Percentiles rank a stretch among this genome's conserved stretches.
Conservation (phyloP, 1,284 basidiomycete species). For the Meripilus lineatus region DNA sequence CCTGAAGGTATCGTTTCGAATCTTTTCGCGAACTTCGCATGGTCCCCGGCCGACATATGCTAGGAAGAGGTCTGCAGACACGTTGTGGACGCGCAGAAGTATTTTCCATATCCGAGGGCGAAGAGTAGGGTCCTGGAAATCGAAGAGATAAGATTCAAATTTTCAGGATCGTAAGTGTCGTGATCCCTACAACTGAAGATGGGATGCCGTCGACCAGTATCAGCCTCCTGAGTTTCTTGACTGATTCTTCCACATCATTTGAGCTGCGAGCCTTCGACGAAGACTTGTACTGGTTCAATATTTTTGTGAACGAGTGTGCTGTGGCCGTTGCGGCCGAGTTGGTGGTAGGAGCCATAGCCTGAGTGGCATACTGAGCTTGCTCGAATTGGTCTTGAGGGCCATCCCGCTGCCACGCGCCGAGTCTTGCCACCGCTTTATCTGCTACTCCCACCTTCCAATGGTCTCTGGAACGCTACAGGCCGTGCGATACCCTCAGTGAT, state of each 20-base stretch:
- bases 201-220: slow-evolving; percentile 89
- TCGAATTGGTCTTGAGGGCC: neutral
- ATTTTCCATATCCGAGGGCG: slow-evolving; percentile 91
- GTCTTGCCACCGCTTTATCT: neutral
- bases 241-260: slow-evolving; percentile 71
- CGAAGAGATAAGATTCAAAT: neutral
- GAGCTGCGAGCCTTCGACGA: slow-evolving; percentile 57
- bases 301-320: slow-evolving; percentile 73
- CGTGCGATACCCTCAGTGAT: no score
- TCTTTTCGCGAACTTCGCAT: slow-evolving; percentile 86
- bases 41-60: slow-evolving; percentile 81
- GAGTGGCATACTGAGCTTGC: neutral
- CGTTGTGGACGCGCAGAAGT: slow-evolving; percentile 73
- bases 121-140: slow-evolving; percentile 61
- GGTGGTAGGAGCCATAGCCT: slow-evolving; percentile 17
- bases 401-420: neutral
- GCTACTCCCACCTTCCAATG: neutral
- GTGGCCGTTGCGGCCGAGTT: slow-evolving; percentile 34
- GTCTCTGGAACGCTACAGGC: neutral
- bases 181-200: slow-evolving; percentile 45
- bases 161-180: no score
- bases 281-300: slow-evolving; percentile 63
- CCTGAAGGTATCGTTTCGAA: slow-evolving; percentile 79
- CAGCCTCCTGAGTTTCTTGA: slow-evolving; percentile 76
- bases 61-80: slow-evolving; percentile 75